A percentile compares a stretch with the other conserved stretches of the same genome.
Conservation (phyloP, 106 monocot species). For the Alisma plantagoaquatica region DNA sequence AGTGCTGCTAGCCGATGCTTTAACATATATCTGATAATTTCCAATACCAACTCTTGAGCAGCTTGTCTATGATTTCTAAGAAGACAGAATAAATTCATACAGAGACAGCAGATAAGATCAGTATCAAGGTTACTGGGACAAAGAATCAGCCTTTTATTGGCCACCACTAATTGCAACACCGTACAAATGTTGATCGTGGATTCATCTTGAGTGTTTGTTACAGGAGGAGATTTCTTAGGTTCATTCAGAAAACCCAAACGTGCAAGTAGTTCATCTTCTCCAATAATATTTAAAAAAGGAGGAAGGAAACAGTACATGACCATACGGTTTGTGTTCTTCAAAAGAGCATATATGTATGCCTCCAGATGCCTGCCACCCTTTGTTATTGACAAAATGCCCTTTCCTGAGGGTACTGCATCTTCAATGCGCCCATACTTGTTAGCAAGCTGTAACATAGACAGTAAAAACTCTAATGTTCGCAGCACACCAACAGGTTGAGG, state of each 20-base stretch:
- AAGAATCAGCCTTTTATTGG: constrained; percentile 75
- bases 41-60: constrained; percentile 50
- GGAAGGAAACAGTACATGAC: constrained; percentile 97
- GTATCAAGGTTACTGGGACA: constrained; percentile 91
- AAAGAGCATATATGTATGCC: constrained; percentile 71
- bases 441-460: constrained; percentile 96
- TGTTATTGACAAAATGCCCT: constrained; percentile 77
- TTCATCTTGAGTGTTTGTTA: constrained; percentile 27
- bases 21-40: constrained; percentile 71
- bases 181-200: constrained; percentile 61
- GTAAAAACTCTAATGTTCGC: constrained; percentile 75
- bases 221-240: constrained; percentile 10
- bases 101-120: constrained; percentile 91
- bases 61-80: constrained; percentile 54
- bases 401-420: constrained; percentile 67
- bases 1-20: constrained; percentile 71
- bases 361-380: constrained; percentile 78
- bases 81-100: constrained; percentile 75
- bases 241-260: constrained; percentile 58
- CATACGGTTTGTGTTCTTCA: constrained; percentile 94
- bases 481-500: constrained; percentile 71
- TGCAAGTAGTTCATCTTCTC: constrained; percentile 50
- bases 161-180: constrained; percentile 71
- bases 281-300: constrained; percentile 53
- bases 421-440: constrained; percentile 92